These are phyloP conservation scores for Podaxis sp. DNA, from an alignment of 768 basidiomycete species.

Conservation along the genomic window DNA sequence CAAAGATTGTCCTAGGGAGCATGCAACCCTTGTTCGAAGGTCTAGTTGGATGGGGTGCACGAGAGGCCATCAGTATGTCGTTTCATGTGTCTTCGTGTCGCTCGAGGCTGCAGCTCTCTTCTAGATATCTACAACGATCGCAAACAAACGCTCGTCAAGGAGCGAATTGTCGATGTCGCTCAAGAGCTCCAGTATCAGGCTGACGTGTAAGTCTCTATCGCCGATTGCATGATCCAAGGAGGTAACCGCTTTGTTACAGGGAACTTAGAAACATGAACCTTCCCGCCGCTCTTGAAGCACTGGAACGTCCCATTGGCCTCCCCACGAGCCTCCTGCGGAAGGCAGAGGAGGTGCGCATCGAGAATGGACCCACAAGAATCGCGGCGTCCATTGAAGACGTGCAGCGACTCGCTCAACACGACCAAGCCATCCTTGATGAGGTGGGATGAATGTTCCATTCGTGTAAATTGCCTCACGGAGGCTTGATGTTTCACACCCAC, in stretches of 20 bases:
- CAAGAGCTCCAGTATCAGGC: conserved; percentile 61
- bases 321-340: conserved; percentile 86
- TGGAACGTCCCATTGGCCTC: conserved; percentile 84
- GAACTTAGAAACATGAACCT: conserved; percentile 71
- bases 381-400: conserved; percentile 74
- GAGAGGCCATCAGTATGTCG: conserved; percentile 79
- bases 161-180: conserved; percentile 60
- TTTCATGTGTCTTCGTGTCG: background rate
- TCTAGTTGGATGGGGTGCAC: conserved; percentile 83
- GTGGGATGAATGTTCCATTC: conserved; percentile 39
- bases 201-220: conserved; percentile 50
- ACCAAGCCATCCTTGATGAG: conserved; percentile 70
- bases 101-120: background rate
- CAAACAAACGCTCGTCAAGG: conserved; percentile 67
- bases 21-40: conserved; percentile 68
- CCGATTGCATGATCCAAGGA: conserved; percentile 1
- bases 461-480: background rate
- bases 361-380: conserved; percentile 74
- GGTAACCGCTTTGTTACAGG: conserved; percentile 33
- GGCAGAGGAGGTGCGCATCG: conserved; percentile 79
- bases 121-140: conserved; percentile 86
- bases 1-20: conserved; percentile 50
- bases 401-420: conserved; percentile 59
- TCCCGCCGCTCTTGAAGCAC: conserved; percentile 82
- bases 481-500: background rate